These are phyloP conservation scores for Stygiomarasmius scandens DNA, from an alignment of 1,284 basidiomycete species.

Conservation along the genomic window DNA sequence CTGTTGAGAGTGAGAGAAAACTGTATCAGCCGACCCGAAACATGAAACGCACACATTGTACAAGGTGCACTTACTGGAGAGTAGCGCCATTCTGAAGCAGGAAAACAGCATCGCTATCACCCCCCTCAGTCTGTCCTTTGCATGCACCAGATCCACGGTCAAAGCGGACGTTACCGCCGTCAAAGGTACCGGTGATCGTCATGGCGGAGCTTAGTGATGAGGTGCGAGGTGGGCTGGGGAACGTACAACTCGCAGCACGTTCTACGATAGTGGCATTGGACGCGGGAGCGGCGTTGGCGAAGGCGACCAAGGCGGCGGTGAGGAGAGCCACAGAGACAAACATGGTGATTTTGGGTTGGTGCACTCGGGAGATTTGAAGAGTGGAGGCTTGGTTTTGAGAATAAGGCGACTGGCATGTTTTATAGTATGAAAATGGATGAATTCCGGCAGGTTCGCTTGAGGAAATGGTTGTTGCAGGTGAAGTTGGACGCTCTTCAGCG, in stretches of 20 bases:
- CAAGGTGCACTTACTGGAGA: neutral
- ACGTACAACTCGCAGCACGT: constrained; percentile 18
- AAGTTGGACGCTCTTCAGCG: no score
- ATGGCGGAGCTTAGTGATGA: constrained; percentile 16
- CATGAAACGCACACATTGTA: neutral
- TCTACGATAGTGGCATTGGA: neutral
- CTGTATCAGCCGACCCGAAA: neutral
- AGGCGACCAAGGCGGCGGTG: neutral
- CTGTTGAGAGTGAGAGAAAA: neutral
- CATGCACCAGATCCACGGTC: constrained; percentile 19
- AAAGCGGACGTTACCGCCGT: constrained; percentile 20
- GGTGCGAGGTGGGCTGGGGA: constrained; percentile 19
- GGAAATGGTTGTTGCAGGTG: no score
- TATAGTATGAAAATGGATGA: no score
- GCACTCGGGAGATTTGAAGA: no score
- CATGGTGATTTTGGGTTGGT: no score
- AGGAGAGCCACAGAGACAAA: neutral
- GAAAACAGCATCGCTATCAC: constrained; percentile 21
- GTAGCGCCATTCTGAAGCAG: constrained; percentile 18
- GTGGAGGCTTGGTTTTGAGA: no score
- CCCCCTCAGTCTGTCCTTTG: constrained; percentile 16
- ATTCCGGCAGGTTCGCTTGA: no score
- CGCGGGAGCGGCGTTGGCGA: neutral
- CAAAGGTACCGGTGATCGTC: constrained; percentile 18
- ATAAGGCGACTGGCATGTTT: no score